Evolutionary conservation across 495 filamentous ascomycete species (phyloP), one percentile per base, ranked within the genome.

Genomic region (Viridothelium virens): DNA sequence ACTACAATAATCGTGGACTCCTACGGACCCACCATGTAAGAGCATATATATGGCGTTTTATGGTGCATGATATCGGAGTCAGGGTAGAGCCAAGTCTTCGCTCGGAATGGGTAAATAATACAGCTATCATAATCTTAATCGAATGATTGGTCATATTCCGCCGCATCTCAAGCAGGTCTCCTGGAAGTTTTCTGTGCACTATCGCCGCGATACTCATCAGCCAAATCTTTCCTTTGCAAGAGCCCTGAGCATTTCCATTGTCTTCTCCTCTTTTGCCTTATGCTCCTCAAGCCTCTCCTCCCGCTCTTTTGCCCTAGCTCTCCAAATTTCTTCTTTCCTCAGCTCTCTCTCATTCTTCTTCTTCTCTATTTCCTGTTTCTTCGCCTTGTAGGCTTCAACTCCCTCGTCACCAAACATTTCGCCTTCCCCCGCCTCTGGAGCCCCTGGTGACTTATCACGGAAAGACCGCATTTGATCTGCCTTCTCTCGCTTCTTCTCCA

Each of bases 401-500:
- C 78, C 77, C 63, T 85, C 87, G 12, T 79, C 83, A 18, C 87
- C 88, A 79, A 90, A 80, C 50, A 90, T 70, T 34, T 90, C 85
- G 2, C 71, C 68, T 37, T 89, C 89, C 0, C 73, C 74, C 0
- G 88, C 79, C 64, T 89, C 88, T 12, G 70, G 75, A n/a, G 75
- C 80, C 1, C 80, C 85, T 1, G 81, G 81, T 33, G 80, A 83
- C 70, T 79, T 81, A 7, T 89, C 85, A 1, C 84, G 77, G 68
- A 88, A 90, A 25, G 76, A 77, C 6, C 79, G 75, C 77, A 88
- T 83, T 0, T 80, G 72, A 4, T 77, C 79, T 1, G 85, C 79
- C 4, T 73, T 76, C 65, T 88, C 86, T 11, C 77, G 78, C 61
- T 86, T 87, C 80, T 96, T 96, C 80, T 98, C 93, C 3, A 98